Conservation (phyloP, 106 monocot genomes). For the Dioscorea dumetorum region DNA sequence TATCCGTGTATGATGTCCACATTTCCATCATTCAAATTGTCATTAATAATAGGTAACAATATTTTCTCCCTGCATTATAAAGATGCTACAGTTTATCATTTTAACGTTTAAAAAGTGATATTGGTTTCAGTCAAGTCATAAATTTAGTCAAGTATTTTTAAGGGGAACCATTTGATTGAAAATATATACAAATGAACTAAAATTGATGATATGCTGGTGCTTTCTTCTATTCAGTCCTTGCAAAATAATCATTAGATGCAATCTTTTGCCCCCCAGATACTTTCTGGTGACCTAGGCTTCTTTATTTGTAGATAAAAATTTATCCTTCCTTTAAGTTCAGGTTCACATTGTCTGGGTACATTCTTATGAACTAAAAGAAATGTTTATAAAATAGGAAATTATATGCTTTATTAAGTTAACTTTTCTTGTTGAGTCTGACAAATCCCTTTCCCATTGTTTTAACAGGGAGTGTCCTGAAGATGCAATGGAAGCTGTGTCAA, state of each 20-base stretch:
- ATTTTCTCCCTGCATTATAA: no score
- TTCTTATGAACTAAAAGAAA: background rate
- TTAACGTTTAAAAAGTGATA: no score
- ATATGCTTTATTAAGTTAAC: background rate
- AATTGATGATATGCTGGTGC: background rate
- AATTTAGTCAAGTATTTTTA: background rate
- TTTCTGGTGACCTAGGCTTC: no score
- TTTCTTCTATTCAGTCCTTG: background rate
- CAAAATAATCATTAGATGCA: no score
- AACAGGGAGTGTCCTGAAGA: conserved; percentile 76
- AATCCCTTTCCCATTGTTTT: background rate
- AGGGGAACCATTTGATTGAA: background rate
- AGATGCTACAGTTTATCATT: no score
- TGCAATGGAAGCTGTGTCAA: conserved; percentile 63
- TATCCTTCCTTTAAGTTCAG: background rate
- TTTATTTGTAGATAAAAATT: no score
- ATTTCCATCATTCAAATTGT: no score
- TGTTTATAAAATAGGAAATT: background rate
- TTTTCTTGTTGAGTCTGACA: background rate
- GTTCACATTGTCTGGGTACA: background rate
- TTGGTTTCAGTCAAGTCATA: no score
- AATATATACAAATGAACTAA: background rate
- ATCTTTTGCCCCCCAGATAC: no score
- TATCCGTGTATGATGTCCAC: no score
- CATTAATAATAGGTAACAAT: no score